These are phyloP conservation scores for Aspergillus carbonarius DNA, from an alignment of 2,329 filamentous ascomycete genomes.

Conservation along the genomic window DNA sequence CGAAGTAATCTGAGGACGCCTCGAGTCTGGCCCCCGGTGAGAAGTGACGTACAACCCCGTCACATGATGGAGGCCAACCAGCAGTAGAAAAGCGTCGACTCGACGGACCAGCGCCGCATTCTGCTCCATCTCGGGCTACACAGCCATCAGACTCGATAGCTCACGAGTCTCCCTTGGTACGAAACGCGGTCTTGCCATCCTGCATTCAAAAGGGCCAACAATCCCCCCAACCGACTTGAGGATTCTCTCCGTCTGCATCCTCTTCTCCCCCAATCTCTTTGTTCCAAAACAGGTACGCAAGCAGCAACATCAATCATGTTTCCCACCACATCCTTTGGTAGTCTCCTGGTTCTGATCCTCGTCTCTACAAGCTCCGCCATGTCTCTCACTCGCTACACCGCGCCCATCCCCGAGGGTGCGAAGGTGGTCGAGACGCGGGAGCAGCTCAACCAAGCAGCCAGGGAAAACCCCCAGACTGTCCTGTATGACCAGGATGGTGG, in stretches of 20 bases:
- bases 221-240: neutral
- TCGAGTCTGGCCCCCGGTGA: neutral
- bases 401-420: conserved; percentile 8
- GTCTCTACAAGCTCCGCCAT: neutral
- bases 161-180: neutral
- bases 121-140: neutral
- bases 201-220: neutral
- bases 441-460: neutral
- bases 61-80: neutral
- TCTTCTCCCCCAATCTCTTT: neutral
- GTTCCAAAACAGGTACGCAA: neutral
- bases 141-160: neutral
- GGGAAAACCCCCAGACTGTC: neutral
- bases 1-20: neutral
- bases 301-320: neutral
- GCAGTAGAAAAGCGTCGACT: neutral
- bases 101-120: neutral
- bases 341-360: neutral
- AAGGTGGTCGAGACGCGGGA: conserved; percentile 5
- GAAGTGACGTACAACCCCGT: neutral
- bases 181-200: neutral
- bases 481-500: conserved; percentile 5
- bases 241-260: neutral
- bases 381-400: conserved; percentile 19
- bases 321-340: neutral